Base-by-base conservation (phyloP, 1,284 basidiomycete genomes). In the Rhodotorula sp. region DNA sequence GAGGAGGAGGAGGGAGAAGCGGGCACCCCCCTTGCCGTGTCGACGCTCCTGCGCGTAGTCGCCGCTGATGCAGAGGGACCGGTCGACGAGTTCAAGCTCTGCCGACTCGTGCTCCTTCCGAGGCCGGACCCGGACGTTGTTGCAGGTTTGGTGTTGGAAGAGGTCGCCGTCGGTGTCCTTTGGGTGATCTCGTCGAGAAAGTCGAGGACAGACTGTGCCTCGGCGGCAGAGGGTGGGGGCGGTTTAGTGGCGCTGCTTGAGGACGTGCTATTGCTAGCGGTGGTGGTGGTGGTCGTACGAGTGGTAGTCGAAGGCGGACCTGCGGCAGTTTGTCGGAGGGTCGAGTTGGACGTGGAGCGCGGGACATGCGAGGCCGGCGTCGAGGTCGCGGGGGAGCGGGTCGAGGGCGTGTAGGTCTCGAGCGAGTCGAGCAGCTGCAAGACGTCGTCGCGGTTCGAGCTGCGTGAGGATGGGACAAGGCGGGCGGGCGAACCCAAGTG, bases 101-200 rank as follows among this genome's bases (percentile, higher is more conserved):
- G 51, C 63, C 70, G 26, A 49, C 66, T 68, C 47, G 69, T 68
- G 52, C 62, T 64, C 12, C 65, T n/a, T 4, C 69, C 63, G 21
- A 67, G 46, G 6, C 39, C 49, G 1, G 29, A 29, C 29, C 29
- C 29, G 29, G 29, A 29, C 29, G 29, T 18, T 3, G 54, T 26
- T 54, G 60, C 14, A 49, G 54, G 46, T 47, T 46, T 21, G 68
- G n/a, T 78, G 23, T 16, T 43, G n/a, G 71, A 58, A n/a, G 72
- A 58, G 62, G 69, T 77, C 14, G 78, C 66, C 21, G 80, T 74
- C 2, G 76, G 29, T 18, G 67, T 48, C 83, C 93, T 93, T 85
- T 92, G 91, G 0, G 92, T 93, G 78, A 96, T 92, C 82, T 96
- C 92, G 82, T 97, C 92, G 66, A 97, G 87, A 84, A 95, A 96